These are phyloP conservation scores for Puccinia coronata DNA, from an alignment of 1,284 basidiomycete species.

Conservation along the genomic window DNA sequence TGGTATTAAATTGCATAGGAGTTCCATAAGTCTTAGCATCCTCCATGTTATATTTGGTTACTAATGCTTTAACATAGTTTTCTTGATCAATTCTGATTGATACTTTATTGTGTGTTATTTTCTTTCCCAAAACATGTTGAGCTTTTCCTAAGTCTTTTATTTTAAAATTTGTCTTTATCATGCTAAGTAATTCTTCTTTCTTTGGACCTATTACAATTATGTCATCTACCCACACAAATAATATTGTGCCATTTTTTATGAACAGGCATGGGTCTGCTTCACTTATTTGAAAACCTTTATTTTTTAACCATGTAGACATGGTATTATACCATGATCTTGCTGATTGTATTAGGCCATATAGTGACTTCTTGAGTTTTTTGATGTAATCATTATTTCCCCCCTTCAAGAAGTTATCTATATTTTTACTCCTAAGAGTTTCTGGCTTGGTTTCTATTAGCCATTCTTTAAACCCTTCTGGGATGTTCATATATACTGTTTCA, in stretches of 20 bases:
- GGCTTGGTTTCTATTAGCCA: no score
- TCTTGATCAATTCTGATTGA: no score
- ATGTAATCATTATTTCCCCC: conserved; percentile 35
- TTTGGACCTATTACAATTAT: not conserved
- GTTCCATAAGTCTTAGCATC: no score
- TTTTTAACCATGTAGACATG: conserved; percentile 27
- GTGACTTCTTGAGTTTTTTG: no score
- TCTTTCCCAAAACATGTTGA: conserved; percentile 24
- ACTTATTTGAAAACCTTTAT: conserved; percentile 40
- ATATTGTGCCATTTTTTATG: conserved; percentile 1
- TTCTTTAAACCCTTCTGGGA: conserved; percentile 37
- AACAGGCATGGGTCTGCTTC: conserved; percentile 44
- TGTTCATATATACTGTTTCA: conserved; percentile 10
- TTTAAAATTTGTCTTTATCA: conserved; percentile 19
- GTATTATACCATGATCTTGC: conserved; percentile 44
- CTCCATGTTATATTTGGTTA: no score
- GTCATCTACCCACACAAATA: no score
- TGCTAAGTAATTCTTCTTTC: not conserved
- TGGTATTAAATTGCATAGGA: no score
- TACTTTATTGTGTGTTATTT: not conserved
- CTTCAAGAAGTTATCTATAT: no score
- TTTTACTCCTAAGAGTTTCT: no score
- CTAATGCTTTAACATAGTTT: no score
- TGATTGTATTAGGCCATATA: conserved; percentile 49
- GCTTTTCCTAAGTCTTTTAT: conserved; percentile 30